Evolutionary conservation across 2,329 filamentous ascomycete genomes (phyloP), one percentile per base, ranked within the genome.

Genomic region (Colletotrichum spinosum): DNA sequence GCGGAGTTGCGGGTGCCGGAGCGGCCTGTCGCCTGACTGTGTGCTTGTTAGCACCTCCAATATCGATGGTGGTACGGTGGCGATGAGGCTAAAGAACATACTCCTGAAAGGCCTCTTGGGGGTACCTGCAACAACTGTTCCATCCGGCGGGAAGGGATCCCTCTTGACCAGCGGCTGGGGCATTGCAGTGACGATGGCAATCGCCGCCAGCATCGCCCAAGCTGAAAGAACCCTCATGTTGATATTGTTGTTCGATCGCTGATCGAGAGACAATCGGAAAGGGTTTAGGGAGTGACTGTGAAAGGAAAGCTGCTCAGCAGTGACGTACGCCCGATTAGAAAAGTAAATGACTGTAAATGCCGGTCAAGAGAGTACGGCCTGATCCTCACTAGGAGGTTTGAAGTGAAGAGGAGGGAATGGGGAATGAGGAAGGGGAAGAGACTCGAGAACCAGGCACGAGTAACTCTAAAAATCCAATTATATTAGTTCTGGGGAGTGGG

Each of bases 391-490:
- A 44, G 63, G 63, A 65, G 63, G 48, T 8, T n/a, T 25, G 34
- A 11, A 11, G 15, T 51, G 13, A 46, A 65, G 39, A 41, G 13
- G 42, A 52, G 49, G 44, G 25, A 56, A 56, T 10, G 52, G 42
- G 9, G 42, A 15, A 61, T 49, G 52, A 42, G 62, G 58, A 52
- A 25, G 17, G 6, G 33, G 25, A 25, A 60, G 42, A 37, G 46
- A 51, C 46, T 35, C 10, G 25, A 13, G 12, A 4, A 25, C 11
- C 34, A 52, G 44, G 37, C 35, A 41, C 11, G 41, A 55, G 39
- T 56, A 62, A 65, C 52, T 62, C 58, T 65, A 65, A 65, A 57
- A 56, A 53, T 57, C 57, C 52, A 39, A 62, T 62, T 63, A 65
- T 55, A 57, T 57, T 63, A 53, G 46, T 25, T n/a, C 25, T 33